phyloP scores from a whole-genome alignment of 345 rosid species.

The Arabidopsis suecica region DNA sequence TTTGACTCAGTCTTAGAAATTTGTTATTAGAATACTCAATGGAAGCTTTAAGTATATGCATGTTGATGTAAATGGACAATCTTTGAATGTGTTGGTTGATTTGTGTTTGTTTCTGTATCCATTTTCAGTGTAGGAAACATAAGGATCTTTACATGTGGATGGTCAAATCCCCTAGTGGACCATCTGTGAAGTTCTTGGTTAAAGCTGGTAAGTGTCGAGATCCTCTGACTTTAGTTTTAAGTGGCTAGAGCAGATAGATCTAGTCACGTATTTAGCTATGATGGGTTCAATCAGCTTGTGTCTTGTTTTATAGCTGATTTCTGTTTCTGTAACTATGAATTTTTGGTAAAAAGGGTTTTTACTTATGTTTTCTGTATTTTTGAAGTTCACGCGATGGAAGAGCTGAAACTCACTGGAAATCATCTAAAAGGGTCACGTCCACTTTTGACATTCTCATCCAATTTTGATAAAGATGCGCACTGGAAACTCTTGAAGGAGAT shows the following conservation, averaged over 20 bases:
- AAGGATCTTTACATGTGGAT: constrained; percentile 89
- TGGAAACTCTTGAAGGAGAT: constrained; percentile 97
- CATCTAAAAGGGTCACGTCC: constrained; percentile 93
- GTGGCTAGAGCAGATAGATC: background rate
- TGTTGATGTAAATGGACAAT: background rate
- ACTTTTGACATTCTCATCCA: constrained; percentile 77
- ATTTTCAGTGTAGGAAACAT: constrained; percentile 89
- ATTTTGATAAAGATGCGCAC: constrained; percentile 82
- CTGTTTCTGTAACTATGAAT: background rate
- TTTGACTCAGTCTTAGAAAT: too few species aligned
- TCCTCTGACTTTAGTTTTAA: background rate
- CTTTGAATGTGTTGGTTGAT: constrained; percentile 1
- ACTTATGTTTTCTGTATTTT: constrained; percentile 1
- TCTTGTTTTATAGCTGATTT: constrained; percentile 5
- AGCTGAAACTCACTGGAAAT: constrained; percentile 95
- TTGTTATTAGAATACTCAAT: too few species aligned
- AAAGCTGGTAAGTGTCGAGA: constrained; percentile 74
- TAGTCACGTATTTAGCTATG: background rate
- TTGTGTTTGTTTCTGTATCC: background rate
- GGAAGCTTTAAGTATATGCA: background rate
- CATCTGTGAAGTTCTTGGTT: constrained; percentile 94
- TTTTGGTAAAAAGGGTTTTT: constrained; percentile 11
- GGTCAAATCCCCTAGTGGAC: constrained; percentile 82
- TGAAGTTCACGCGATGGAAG: constrained; percentile 95
- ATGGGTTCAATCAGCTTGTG: background rate